Base-by-base conservation (phyloP, 2,329 filamentous ascomycete species). In the Claviceps quebecensis region DNA sequence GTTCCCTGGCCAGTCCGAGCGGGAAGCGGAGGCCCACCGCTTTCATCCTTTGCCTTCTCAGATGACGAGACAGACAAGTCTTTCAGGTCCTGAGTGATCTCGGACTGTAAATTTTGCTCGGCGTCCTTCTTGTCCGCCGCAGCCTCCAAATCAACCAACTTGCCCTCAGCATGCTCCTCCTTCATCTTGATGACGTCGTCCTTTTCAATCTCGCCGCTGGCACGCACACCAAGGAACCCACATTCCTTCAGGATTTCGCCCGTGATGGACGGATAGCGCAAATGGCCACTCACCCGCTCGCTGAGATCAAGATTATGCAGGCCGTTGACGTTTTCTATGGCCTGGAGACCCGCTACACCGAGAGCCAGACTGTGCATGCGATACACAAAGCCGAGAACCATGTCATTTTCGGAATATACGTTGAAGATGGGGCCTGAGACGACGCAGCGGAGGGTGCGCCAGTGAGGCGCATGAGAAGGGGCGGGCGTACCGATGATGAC, bases 301-400 rank as follows among this genome's bases (percentile, higher is more conserved):
- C 72, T 78, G 23, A 80, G 64, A 52, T 80, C 65, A 16, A 79
- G 59, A 54, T 79, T 79, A 54, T 74, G 65, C 61, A 93, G 75
- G 2, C 84, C 84, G 5, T 78, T 74, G 16, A 90, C 78, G 8
- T 74, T 77, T 52, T 80, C 60, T 23, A 94, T 78, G 36, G 80
- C 74, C 63, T 95, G 86, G 1, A 97, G 70, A 0, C 90, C 91
- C 0, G 89, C 89, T 43, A 95, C 80, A 3, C 90, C 90, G 41
- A 86, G 76, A 56, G 93, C 84, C 29, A 95, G 77, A 53, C 83
- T 89, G 41, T 86, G 88, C 2, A 87, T 84, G 45, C 90, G 81
- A 65, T 96, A 95, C 17, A 95, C 72, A 63, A 95, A 91, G 1
- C 81, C 89, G 1, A 96, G 79, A 36, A 96, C 81, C 60, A 87